phyloP scores from a whole-genome alignment of 495 filamentous ascomycete genomes.

The Penicillium cosmopolitanum region DNA sequence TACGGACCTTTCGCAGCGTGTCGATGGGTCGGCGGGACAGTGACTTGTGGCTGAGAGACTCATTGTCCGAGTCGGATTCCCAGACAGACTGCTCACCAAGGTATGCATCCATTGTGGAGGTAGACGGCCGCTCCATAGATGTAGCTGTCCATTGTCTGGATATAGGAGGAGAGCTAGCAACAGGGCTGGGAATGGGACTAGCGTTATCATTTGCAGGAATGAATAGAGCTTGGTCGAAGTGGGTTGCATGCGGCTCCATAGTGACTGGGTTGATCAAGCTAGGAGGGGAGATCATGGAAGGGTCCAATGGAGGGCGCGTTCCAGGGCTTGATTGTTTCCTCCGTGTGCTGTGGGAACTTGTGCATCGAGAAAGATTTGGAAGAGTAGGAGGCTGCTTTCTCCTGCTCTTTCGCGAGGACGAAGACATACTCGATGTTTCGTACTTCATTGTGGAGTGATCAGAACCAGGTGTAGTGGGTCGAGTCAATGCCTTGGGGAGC shows the following conservation, averaged over 20 bases:
- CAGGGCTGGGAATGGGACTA: slow-evolving; percentile 47
- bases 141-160: slow-evolving; percentile 43
- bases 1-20: slow-evolving; percentile 52
- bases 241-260: slow-evolving; percentile 48
- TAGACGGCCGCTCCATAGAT: slow-evolving; percentile 46
- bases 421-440: slow-evolving; percentile 29
- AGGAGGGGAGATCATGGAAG: slow-evolving; percentile 50
- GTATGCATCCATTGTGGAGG: slow-evolving; percentile 45
- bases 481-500: slow-evolving; percentile 17
- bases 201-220: slow-evolving; percentile 48
- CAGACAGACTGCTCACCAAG: slow-evolving; percentile 48
- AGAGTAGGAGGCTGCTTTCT: slow-evolving; percentile 43
- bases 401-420: slow-evolving; percentile 28
- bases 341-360: slow-evolving; percentile 22
- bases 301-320: slow-evolving; percentile 39
- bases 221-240: slow-evolving; percentile 51
- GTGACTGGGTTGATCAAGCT: slow-evolving; percentile 48
- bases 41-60: slow-evolving; percentile 41
- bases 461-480: slow-evolving; percentile 28
- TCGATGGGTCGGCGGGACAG: slow-evolving; percentile 48
- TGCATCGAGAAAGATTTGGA: slow-evolving; percentile 31
- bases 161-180: slow-evolving; percentile 38
- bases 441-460: slow-evolving; percentile 41
- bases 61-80: slow-evolving; percentile 52
- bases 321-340: slow-evolving; percentile 37